phyloP scores from a whole-genome alignment of 371 early-diverging fungal species.

The Batrachochytrium dendrobatidis region DNA sequence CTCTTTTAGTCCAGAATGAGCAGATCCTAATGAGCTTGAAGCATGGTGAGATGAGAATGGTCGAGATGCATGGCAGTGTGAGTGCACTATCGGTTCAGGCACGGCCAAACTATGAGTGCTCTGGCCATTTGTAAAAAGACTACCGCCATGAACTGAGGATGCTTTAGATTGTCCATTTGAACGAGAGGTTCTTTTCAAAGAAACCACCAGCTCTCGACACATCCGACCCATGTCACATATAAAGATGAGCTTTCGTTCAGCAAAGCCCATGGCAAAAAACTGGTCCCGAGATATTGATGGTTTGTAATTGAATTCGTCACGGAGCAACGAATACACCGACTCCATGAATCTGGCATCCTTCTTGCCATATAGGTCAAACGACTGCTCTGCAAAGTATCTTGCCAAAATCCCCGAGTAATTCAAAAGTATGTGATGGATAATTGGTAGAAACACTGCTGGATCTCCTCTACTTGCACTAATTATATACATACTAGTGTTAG shows the following conservation, averaged over 20 bases:
- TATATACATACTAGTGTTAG: too few relatives aligned
- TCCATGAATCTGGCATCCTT: constrained; percentile 40
- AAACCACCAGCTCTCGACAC: neutral
- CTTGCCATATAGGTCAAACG: constrained; percentile 36
- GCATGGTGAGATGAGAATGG: neutral
- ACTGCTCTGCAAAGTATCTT: constrained; percentile 18
- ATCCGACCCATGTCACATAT: constrained; percentile 27
- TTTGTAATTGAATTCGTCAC: constrained; percentile 41
- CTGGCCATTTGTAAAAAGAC: neutral
- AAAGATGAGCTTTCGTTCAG: constrained; percentile 42
- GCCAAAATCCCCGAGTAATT: constrained; percentile 27
- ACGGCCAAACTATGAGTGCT: too few relatives aligned
- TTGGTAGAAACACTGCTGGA: constrained; percentile 37
- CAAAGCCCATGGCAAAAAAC: constrained; percentile 41
- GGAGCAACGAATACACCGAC: constrained; percentile 31
- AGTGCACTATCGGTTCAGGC: constrained; percentile 1
- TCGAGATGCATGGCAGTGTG: neutral
- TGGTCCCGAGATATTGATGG: constrained; percentile 35
- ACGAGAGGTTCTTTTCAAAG: neutral
- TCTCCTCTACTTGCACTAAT: constrained; percentile 28
- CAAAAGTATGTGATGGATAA: constrained; percentile 40
- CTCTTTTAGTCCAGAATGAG: neutral
- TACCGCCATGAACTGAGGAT: neutral
- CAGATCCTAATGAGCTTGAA: neutral
- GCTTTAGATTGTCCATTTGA: neutral